A percentile compares a stretch with the other conserved stretches of the same genome.
Evolutionary conservation across 1,284 basidiomycete species (phyloP).

Genomic region (Leccinum fuscescens): DNA sequence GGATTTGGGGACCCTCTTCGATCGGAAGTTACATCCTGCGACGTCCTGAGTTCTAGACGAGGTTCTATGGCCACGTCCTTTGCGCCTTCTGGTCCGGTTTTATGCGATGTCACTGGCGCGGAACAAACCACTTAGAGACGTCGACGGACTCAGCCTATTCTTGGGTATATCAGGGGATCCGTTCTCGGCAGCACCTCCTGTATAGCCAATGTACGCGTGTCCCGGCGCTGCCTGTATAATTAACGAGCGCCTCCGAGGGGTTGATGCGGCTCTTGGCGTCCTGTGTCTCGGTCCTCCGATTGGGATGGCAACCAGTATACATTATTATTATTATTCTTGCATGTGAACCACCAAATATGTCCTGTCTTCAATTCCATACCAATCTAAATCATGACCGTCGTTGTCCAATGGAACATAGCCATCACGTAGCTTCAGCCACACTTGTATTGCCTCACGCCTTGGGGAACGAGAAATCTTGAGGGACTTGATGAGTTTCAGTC

Average conservation of each 20-base stretch:
- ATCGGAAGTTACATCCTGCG: conserved; percentile 13
- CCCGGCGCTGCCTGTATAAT: conserved; percentile 4
- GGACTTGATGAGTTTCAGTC: conserved; percentile 51
- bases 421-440: conserved; percentile 59
- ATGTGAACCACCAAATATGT: conserved; percentile 45
- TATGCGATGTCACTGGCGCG: conserved; percentile 8
- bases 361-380: conserved; percentile 70
- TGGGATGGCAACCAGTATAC: conserved; percentile 1
- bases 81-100: conserved; percentile 15
- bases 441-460: conserved; percentile 31
- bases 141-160: not conserved
- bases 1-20: conserved; percentile 27
- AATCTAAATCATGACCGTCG: conserved; percentile 56
- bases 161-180: conserved; percentile 8
- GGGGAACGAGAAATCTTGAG: conserved; percentile 28
- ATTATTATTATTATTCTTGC: conserved; percentile 12
- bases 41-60: conserved; percentile 23
- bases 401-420: conserved; percentile 46
- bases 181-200: not conserved
- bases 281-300: conserved; percentile 9
- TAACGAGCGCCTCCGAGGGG: conserved; percentile 11
- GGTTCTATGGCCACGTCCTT: conserved; percentile 6
- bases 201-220: conserved; percentile 20
- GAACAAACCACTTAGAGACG: conserved; percentile 3
- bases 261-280: conserved; percentile 9